These are phyloP conservation scores for Aspergillus baeticus DNA, from an alignment of 495 filamentous ascomycete genomes.

Conservation along the genomic window DNA sequence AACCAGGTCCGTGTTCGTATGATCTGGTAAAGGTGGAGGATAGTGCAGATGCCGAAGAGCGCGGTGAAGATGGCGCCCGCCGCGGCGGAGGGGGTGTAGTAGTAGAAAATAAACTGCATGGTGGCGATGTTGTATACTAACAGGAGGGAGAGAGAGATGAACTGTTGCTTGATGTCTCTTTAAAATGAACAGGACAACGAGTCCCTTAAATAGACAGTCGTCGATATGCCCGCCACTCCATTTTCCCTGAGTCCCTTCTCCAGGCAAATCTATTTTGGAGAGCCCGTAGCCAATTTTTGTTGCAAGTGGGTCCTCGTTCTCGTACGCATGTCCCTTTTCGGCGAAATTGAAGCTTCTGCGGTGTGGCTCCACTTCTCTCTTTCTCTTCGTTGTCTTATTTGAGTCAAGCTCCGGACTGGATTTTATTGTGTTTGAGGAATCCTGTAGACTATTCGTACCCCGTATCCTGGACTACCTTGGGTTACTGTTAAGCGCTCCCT, in stretches of 20 bases:
- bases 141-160: neutral
- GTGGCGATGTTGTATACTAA: neutral
- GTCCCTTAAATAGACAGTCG: neutral
- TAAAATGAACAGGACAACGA: neutral
- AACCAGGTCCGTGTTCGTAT: constrained; percentile 48
- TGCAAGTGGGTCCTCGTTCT: constrained; percentile 5
- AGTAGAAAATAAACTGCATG: constrained; percentile 21
- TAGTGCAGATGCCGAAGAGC: constrained; percentile 45
- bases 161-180: neutral
- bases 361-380: neutral
- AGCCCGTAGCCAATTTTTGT: neutral
- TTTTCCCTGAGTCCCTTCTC: neutral
- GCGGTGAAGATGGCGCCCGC: constrained; percentile 51
- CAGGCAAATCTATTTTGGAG: neutral
- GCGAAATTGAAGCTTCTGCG: neutral
- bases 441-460: neutral
- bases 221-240: neutral
- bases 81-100: constrained; percentile 50
- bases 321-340: neutral
- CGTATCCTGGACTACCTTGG: neutral
- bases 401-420: neutral
- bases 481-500: neutral
- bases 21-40: constrained; percentile 45
- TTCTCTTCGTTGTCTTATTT: neutral
- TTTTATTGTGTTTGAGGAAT: neutral